Evolutionary conservation across 495 filamentous ascomycete genomes (phyloP), one percentile per base, ranked within the genome.

Genomic region (Hyaloscypha finlandica): DNA sequence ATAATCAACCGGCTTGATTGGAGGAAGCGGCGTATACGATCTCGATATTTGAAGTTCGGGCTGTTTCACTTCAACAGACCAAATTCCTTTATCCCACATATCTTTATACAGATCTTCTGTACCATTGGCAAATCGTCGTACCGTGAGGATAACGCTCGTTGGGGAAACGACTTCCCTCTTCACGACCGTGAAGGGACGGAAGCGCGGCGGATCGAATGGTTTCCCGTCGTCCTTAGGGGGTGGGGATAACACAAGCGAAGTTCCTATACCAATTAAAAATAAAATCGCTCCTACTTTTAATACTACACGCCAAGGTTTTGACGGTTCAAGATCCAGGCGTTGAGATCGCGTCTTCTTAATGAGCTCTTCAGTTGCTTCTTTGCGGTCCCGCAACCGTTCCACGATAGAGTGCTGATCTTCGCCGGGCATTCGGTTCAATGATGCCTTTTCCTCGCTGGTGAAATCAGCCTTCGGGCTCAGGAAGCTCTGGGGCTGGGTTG

Each of bases 51-150:
- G 92, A 60, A 97, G 71, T 73, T 96, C 88, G 9, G 95, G 95
- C 76, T 99, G 94, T 75, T 96, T 97, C 72, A 97, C 83, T 83
- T 97, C 91, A 19, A 97, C 88, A 66, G 89, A 92, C 88, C 92
- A 94, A 45, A 95, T 80, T 1, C 90, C 91, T 19, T 65, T 65
- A 58, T 76, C 75, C 83, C 85, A 88, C 63, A 78, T 79, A 39
- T 81, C 75, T 37, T 80, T 78, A 72, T 85, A 83, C 51, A 79
- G 78, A 12, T 77, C 76, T 61, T 32, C 19, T 16, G 11, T 30
- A n/a, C 70, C 66, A 64, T 78, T 56, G 69, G 65, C 65, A 77
- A 62, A 33, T 30, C 20, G 85, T 45, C 83, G 77, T 11, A 96
- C 79, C 2, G 87, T 91, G 71, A 97, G 87, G 58, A 97, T 84